Percentiles rank a stretch among this genome's conserved stretches.
Conservation (phyloP, 306 rosid species). For the Quercus suber region DNA sequence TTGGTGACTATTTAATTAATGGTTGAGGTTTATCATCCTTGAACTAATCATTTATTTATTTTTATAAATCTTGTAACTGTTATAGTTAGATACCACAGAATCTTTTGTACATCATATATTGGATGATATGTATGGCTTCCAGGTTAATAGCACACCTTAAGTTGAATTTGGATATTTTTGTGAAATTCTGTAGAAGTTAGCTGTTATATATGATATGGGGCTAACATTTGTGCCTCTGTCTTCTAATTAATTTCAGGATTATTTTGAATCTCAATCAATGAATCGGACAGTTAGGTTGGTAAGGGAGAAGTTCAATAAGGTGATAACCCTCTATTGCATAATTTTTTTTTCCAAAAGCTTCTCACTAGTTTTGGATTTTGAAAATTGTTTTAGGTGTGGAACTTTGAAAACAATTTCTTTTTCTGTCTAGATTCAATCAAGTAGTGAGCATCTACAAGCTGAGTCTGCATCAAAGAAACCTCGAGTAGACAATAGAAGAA, state of each 20-base stretch:
- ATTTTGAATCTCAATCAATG: slow-evolving; percentile 81
- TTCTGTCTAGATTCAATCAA: slow-evolving; percentile 58
- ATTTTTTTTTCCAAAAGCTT: neutral
- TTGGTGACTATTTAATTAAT: neutral
- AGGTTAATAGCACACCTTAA: slow-evolving; percentile 2
- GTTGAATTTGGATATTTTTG: slow-evolving; percentile 9
- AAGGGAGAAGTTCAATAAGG: slow-evolving; percentile 89
- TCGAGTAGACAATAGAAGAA: slow-evolving; percentile 76
- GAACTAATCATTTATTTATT: neutral
- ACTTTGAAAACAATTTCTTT: slow-evolving; percentile 6
- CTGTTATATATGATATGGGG: slow-evolving; percentile 6
- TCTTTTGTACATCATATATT: neutral
- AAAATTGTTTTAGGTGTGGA: neutral
- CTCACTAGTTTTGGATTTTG: slow-evolving; percentile 3
- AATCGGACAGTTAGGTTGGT: slow-evolving; percentile 70
- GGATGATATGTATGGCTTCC: slow-evolving; percentile 7
- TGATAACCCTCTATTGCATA: slow-evolving; percentile 23
- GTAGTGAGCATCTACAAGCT: slow-evolving; percentile 46
- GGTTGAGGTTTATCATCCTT: neutral
- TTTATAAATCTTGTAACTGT: neutral
- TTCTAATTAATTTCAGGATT: slow-evolving; percentile 50
- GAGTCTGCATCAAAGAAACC: slow-evolving; percentile 61
- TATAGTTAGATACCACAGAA: neutral
- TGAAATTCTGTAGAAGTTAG: slow-evolving; percentile 4
- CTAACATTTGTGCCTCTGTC: slow-evolving; percentile 16